Base-by-base conservation (phyloP, 768 basidiomycete species). In the Tremella yokohamensis region DNA sequence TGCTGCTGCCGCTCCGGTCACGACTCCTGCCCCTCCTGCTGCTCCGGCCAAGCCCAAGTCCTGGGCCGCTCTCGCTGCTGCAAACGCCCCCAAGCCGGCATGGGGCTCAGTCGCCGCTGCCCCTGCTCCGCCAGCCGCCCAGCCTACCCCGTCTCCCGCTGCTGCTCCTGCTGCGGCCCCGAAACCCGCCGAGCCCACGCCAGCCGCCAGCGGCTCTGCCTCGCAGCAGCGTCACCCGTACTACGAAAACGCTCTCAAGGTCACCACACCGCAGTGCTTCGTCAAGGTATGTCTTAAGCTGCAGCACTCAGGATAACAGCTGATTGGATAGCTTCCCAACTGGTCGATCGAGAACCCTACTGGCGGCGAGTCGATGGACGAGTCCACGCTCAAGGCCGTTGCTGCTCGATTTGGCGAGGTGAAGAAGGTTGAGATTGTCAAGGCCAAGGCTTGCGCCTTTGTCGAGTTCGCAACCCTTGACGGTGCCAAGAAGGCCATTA, bases 391-490 rank as follows among this genome's bases (percentile, higher is more conserved):
- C 26, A 50, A 56, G 22, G 40, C 48, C n/a, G 61, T 55, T 25
- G 70, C 72, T 15, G n/a, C 63, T 15, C 69, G 71, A 44, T 77
- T 77, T 58, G 72, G 72, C 25, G 70, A 72, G 44, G 81, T 96
- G 71, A 89, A 88, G 76, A 90, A 91, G 20, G 77, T 92, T 40
- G 93, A 97, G 77, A 85, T 96, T 63, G 86, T 94, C 40, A 88
- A 87, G 62, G 74, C 70, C 72, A 94, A 89, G 76, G 90, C 89
- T 0, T 97, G 93, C 71, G 93, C 92, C 0, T 97, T 98, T 83
- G 81, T 96, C 69, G 94, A 97, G 77, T 98, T 93, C 80, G 75
- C 71, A 20, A 78, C 79, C 0, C 76, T 93, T 57, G 91, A 93
- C 1, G 79, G 84, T 38, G 94, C 94, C n/a, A 82, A 84, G 67